Conservation (phyloP, 1,284 basidiomycete genomes). For the Malassezia sympodialis region DNA sequence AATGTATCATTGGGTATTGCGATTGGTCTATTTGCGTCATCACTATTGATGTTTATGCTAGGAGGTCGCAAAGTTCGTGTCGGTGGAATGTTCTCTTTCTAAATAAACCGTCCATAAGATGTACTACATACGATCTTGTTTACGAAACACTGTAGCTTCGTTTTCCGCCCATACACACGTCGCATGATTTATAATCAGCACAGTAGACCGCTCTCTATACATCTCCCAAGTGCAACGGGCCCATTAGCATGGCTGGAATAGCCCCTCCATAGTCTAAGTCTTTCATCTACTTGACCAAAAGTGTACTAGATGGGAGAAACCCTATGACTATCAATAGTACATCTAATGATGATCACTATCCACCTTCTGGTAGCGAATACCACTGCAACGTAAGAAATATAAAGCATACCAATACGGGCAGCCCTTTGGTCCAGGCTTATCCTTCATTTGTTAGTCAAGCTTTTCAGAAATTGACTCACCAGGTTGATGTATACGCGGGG, state of each 20-base stretch:
- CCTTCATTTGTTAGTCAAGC: constrained; percentile 40
- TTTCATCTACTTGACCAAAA: background rate
- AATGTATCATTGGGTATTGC: constrained; percentile 44
- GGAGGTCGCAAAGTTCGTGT: constrained; percentile 33
- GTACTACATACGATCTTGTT: no score
- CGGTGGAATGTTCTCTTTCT: constrained; percentile 40
- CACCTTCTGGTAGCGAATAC: constrained; percentile 15
- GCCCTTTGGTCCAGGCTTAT: constrained; percentile 37
- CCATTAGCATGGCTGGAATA: background rate
- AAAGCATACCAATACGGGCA: constrained; percentile 30
- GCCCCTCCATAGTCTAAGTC: background rate
- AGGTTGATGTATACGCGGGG: constrained; percentile 92
- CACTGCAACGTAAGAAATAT: constrained; percentile 5
- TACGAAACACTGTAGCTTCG: background rate
- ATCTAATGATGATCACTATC: constrained; percentile 3
- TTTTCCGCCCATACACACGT: background rate
- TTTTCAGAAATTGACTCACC: constrained; percentile 7
- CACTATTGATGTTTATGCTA: constrained; percentile 36
- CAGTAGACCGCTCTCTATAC: no score
- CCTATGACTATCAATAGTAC: background rate
- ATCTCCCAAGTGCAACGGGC: no score
- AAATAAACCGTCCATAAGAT: background rate
- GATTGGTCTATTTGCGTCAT: constrained; percentile 42
- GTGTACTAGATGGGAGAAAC: background rate
- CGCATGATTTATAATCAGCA: background rate